A percentile compares a stretch with the other conserved stretches of the same genome.
Evolutionary conservation across 106 monocot species (phyloP).

Genomic region (Dendrobium nobile): DNA sequence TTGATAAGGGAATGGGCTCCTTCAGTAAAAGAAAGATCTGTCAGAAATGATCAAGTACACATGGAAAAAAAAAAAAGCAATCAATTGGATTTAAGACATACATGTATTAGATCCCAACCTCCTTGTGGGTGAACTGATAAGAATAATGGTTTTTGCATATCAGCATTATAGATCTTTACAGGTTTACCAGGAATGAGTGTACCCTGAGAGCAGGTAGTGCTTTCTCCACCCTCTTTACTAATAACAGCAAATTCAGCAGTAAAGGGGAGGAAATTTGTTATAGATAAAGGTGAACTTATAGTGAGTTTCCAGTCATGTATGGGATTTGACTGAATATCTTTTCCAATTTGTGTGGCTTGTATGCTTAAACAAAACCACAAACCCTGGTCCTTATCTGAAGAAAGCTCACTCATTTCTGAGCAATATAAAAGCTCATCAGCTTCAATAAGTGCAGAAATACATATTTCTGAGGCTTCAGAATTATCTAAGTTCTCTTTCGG

Average conservation of each 20-base stretch:
- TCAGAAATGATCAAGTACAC: slow-evolving; percentile 8
- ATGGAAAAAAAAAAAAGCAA: neutral
- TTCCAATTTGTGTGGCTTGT: slow-evolving; percentile 74
- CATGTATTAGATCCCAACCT: slow-evolving; percentile 75
- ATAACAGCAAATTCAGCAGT: slow-evolving; percentile 56
- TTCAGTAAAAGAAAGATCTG: slow-evolving; percentile 20
- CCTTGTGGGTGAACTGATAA: slow-evolving; percentile 68
- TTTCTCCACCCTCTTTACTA: slow-evolving; percentile 28
- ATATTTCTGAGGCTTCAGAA: slow-evolving; percentile 50
- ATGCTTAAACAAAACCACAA: slow-evolving; percentile 87
- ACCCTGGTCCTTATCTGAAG: slow-evolving; percentile 24
- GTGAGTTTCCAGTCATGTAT: slow-evolving; percentile 94
- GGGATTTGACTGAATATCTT: slow-evolving; percentile 76
- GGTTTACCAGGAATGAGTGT: slow-evolving; percentile 53
- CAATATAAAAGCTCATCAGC: slow-evolving; percentile 60
- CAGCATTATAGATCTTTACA: slow-evolving; percentile 69
- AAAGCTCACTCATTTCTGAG: slow-evolving; percentile 31
- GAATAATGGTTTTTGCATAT: slow-evolving; percentile 61
- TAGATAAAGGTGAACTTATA: slow-evolving; percentile 59
- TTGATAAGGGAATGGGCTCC: slow-evolving; percentile 74
- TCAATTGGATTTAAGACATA: slow-evolving; percentile 23
- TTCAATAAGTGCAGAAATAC: slow-evolving; percentile 65
- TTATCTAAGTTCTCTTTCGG: slow-evolving; percentile 21
- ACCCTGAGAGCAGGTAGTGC: slow-evolving; percentile 30
- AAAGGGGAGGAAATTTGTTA: slow-evolving; percentile 78